phyloP scores from a whole-genome alignment of 176 grass and related monocot species.

The Eleusine coracana region DNA sequence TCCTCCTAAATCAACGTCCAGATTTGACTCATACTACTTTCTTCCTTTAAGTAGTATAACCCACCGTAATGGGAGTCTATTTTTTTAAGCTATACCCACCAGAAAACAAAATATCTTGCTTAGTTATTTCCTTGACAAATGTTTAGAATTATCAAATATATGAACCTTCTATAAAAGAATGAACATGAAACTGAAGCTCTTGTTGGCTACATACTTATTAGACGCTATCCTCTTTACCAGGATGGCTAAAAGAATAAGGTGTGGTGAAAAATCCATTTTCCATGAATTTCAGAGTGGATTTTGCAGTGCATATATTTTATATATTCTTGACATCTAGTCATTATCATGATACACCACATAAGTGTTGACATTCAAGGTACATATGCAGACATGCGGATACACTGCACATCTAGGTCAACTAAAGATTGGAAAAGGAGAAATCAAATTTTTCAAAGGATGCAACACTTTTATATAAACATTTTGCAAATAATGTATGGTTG shows the following conservation, averaged over 20 bases:
- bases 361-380: background rate
- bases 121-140: background rate
- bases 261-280: background rate
- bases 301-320: background rate
- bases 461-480: slow-evolving; percentile 5
- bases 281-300: background rate
- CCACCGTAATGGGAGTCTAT: too few relatives aligned
- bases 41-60: too few relatives aligned
- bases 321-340: background rate
- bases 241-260: too few relatives aligned
- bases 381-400: background rate
- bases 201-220: too few relatives aligned
- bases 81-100: background rate
- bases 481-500: background rate
- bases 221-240: too few relatives aligned
- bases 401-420: slow-evolving; percentile 3
- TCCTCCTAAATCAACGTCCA: too few relatives aligned
- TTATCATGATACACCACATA: background rate
- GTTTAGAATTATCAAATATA: background rate
- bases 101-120: background rate
- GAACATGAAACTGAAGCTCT: background rate
- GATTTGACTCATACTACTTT: too few relatives aligned
- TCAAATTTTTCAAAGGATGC: slow-evolving; percentile 6
- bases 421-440: background rate
- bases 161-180: background rate